phyloP scores from a whole-genome alignment of 1,284 basidiomycete genomes.

The Heterobasidion parviporum region DNA sequence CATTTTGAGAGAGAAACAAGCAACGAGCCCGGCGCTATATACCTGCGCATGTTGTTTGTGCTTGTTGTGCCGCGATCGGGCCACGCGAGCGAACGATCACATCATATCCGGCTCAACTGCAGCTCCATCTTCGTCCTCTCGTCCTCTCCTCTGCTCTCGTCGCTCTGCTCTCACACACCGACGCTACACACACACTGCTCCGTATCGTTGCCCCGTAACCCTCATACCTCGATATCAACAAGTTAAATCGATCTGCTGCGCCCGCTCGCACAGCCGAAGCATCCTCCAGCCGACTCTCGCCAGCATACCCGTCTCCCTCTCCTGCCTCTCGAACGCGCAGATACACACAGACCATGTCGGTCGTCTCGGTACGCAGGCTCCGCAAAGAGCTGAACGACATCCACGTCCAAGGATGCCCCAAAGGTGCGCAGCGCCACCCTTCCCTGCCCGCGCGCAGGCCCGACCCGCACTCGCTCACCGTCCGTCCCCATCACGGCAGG shows the following conservation, averaged over 20 bases:
- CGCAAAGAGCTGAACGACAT: slow-evolving; percentile 71
- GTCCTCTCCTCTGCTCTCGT: not conserved
- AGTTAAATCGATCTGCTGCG: no score
- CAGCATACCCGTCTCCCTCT: slow-evolving; percentile 3
- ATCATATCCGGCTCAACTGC: not conserved
- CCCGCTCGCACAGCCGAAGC: no score
- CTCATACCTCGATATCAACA: no score
- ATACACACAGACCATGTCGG: slow-evolving; percentile 33
- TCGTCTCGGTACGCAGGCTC: slow-evolving; percentile 59
- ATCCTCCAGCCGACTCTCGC: no score
- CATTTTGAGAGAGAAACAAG: slow-evolving; percentile 21
- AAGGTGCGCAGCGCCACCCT: slow-evolving; percentile 34
- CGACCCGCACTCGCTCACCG: not conserved
- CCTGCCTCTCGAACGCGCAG: not conserved
- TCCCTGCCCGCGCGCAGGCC: not conserved
- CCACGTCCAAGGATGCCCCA: slow-evolving; percentile 60
- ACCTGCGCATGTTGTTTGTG: slow-evolving; percentile 7
- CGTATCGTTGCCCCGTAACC: no score
- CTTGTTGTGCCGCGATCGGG: slow-evolving; percentile 1
- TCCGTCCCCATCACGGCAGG: slow-evolving; percentile 30
- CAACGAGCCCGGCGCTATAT: not conserved
- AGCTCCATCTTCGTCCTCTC: no score
- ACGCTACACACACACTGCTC: no score
- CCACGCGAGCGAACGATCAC: not conserved
- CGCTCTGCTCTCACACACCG: not conserved